Evolutionary conservation across 1,284 basidiomycete genomes (phyloP), one percentile per base, ranked within the genome.

Genomic region (Trichosporon coremiiforme): DNA sequence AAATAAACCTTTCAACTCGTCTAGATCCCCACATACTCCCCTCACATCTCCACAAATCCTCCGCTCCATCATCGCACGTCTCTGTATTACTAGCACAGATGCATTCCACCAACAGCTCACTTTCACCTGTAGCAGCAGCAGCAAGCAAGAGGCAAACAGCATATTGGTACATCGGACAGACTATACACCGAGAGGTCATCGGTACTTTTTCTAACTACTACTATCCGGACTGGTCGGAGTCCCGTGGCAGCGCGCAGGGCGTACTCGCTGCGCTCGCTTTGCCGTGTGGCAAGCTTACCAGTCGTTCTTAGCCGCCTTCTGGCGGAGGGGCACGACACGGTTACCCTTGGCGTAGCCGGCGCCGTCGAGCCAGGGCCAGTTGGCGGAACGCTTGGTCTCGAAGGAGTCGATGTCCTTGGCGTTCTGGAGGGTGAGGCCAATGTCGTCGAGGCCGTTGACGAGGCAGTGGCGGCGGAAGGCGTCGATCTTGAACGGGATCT

Each of bases 281-380:
- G 36, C 31, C 29, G 7, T 33, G 31, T 17, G n/a, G 60, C 57
- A 66, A 66, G 67, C 79, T 87, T 85, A 94, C 92, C 93, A 95
- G 71, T 94, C 92, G 82, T 89, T 90, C 84, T 85, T 87, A 55
- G 75, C 74, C 13, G 64, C 73, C 65, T 73, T 71, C 72, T 85
- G 82, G 73, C 83, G 85, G 41, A 78, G 80, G n/a, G 83, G 80
- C 15, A 80, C 76, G 55, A 91, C 79, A 60, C 83, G 80, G 66
- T 87, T 87, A 68, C 90, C 90, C 81, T 90, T 88, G 67, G 82
- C 83, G 85, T 94, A 95, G 50, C 93, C 93, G 73, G 94, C 91
- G 66, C 95, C 95, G 80, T 98, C 92, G 81, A 97, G 85, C 95
- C 95, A 98, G 10, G 95, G 92, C 93, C 94, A 96, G 69, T 86